Conservation (phyloP, 305 asterid genomes). For the Rubia tinctorum region DNA sequence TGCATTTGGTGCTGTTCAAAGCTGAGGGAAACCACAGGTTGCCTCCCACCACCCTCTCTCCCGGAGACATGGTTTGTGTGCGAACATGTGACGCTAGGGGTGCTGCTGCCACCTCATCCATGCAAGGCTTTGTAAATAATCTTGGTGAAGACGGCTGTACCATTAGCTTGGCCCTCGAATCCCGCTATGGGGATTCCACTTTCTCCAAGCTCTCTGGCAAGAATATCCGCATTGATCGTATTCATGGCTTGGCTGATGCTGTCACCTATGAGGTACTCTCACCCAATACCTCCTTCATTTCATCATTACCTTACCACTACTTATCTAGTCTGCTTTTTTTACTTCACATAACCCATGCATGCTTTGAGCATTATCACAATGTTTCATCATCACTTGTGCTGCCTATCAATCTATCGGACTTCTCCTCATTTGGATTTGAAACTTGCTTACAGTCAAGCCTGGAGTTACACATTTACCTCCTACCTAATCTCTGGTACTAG, state of each 20-base stretch:
- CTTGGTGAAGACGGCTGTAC: slow-evolving; percentile 95
- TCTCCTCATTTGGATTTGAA: neutral
- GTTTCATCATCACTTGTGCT: neutral
- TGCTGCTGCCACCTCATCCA: slow-evolving; percentile 85
- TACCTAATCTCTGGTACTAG: neutral
- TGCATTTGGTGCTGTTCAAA: slow-evolving; percentile 91
- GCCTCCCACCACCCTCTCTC: slow-evolving; percentile 96
- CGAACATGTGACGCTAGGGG: slow-evolving; percentile 89
- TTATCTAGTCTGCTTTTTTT: neutral
- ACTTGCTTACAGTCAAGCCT: neutral
- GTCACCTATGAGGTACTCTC: slow-evolving; percentile 85
- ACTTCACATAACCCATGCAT: neutral
- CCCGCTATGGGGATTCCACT: slow-evolving; percentile 93
- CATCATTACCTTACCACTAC: neutral
- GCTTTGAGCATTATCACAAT: neutral
- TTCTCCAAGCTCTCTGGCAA: slow-evolving; percentile 89
- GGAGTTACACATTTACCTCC: neutral
- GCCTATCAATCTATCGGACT: neutral
- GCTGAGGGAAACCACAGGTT: slow-evolving; percentile 84
- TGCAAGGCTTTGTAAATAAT: slow-evolving; percentile 92
- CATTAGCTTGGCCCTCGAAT: slow-evolving; percentile 88
- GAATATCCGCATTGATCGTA: slow-evolving; percentile 92
- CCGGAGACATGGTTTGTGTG: slow-evolving; percentile 98
- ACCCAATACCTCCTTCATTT: neutral
- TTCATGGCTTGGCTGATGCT: slow-evolving; percentile 94